Conservation (phyloP, 1,284 basidiomycete genomes). For the Ganoderma lucidum region DNA sequence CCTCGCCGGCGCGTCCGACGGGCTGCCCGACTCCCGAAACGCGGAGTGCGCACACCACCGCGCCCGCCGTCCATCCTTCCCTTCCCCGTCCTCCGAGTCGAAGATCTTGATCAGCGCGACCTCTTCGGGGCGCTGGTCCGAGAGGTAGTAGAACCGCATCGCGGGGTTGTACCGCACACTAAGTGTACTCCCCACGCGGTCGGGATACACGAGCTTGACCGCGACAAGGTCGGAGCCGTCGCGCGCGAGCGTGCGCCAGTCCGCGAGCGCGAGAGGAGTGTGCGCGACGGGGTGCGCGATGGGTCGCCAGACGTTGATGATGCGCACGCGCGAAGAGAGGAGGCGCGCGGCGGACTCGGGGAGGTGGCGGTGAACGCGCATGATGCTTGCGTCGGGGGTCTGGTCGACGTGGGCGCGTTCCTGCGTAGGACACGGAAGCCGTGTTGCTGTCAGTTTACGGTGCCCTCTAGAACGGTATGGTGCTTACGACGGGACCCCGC, state of each 20-base stretch:
- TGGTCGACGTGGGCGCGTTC: slow-evolving; percentile 63
- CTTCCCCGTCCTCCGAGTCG: slow-evolving; percentile 43
- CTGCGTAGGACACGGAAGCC: slow-evolving; percentile 18
- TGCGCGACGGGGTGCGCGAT: slow-evolving; percentile 53
- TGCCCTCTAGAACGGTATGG: neutral
- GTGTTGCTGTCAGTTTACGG: neutral
- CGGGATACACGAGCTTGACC: slow-evolving; percentile 42
- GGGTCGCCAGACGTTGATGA: slow-evolving; percentile 65
- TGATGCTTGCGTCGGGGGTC: slow-evolving; percentile 54
- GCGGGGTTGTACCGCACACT: slow-evolving; percentile 35
- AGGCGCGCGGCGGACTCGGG: neutral
- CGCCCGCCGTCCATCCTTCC: slow-evolving; percentile 41
- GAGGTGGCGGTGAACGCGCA: slow-evolving; percentile 57
- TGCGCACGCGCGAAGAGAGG: slow-evolving; percentile 52
- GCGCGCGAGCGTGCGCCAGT: slow-evolving; percentile 48
- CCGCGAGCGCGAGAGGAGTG: slow-evolving; percentile 55
- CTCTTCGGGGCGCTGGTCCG: slow-evolving; percentile 51
- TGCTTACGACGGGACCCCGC: slow-evolving; percentile 46
- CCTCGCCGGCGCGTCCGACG: slow-evolving; percentile 45
- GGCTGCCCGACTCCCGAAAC: slow-evolving; percentile 47
- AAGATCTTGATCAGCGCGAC: slow-evolving; percentile 54
- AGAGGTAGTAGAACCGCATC: slow-evolving; percentile 51
- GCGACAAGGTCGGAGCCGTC: slow-evolving; percentile 42
- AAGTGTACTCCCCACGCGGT: slow-evolving; percentile 45
- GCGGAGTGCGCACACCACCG: slow-evolving; percentile 53